Evolutionary conservation across 305 asterid species (phyloP).

Genomic region (Solanum aculeatissimum): DNA sequence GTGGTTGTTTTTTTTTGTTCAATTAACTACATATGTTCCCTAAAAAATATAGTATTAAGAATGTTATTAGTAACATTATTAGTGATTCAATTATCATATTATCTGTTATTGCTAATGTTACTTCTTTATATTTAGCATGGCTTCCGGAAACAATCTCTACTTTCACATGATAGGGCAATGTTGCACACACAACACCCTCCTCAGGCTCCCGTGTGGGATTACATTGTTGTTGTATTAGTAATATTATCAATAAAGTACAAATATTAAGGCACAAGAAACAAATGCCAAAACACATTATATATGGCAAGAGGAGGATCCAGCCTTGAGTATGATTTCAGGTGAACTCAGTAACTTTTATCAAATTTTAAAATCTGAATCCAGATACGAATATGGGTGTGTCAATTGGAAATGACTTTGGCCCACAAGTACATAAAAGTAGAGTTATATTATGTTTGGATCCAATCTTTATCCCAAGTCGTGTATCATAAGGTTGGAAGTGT

Average conservation of each 20-base stretch:
- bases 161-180: background rate
- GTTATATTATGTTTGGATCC: background rate
- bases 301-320: background rate
- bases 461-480: background rate
- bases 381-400: rapidly evolving
- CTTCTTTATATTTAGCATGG: background rate
- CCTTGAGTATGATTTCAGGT: background rate
- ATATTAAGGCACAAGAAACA: background rate
- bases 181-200: background rate
- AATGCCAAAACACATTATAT: background rate
- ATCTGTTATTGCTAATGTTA: background rate
- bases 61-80: background rate
- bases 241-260: background rate
- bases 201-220: background rate
- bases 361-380: background rate
- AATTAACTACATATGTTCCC: background rate
- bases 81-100: background rate
- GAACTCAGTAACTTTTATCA: background rate
- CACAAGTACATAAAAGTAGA: background rate
- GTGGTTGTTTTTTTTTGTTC: no score
- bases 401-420: background rate
- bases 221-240: background rate
- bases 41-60: no score
- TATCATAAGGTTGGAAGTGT: background rate
- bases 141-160: background rate